Percentiles rank a stretch among this genome's conserved stretches.
Conservation (phyloP, 306 rosid species). For the Vigna mungo region DNA sequence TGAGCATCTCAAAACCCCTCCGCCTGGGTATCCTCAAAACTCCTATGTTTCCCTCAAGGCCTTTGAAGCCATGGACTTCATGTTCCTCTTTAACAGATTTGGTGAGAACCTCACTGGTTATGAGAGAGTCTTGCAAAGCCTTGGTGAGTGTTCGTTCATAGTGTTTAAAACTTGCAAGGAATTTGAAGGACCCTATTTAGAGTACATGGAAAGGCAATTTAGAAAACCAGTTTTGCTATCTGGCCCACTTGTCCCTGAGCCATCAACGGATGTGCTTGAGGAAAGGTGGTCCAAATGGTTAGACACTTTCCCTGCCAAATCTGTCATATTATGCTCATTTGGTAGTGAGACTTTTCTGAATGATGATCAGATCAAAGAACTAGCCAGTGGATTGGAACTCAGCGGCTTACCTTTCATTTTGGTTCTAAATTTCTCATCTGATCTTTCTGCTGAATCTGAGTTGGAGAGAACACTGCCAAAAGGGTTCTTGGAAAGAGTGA, state of each 20-base stretch:
- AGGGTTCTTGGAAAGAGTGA: conserved; percentile 58
- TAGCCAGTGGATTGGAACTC: conserved; percentile 55
- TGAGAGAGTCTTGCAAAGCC: conserved; percentile 43
- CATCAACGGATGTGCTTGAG: conserved; percentile 37
- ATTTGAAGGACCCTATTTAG: conserved; percentile 53
- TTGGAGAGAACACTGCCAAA: conserved; percentile 45
- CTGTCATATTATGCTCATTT: conserved; percentile 58
- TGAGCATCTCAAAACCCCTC: conserved; percentile 49
- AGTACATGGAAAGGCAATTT: conserved; percentile 46
- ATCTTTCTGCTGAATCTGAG: conserved; percentile 24
- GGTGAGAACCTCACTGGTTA: conserved; percentile 44
- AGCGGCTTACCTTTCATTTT: conserved; percentile 55
- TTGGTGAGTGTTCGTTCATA: conserved; percentile 43
- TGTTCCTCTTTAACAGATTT: conserved; percentile 43
- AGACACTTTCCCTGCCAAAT: conserved; percentile 32
- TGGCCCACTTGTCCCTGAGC: conserved; percentile 62
- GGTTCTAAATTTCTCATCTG: conserved; percentile 54
- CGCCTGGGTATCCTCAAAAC: conserved; percentile 48
- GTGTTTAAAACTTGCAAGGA: conserved; percentile 51
- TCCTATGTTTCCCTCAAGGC: conserved; percentile 38
- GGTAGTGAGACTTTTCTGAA: conserved; percentile 64
- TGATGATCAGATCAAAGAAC: conserved; percentile 53
- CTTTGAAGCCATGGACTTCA: conserved; percentile 50
- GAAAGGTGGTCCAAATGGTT: conserved; percentile 55
- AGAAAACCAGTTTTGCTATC: conserved; percentile 40